Percentiles rank a stretch among this genome's conserved stretches.
These are phyloP conservation scores for Trametopsis cervina DNA, from an alignment of 768 basidiomycete genomes.

Conservation along the genomic window DNA sequence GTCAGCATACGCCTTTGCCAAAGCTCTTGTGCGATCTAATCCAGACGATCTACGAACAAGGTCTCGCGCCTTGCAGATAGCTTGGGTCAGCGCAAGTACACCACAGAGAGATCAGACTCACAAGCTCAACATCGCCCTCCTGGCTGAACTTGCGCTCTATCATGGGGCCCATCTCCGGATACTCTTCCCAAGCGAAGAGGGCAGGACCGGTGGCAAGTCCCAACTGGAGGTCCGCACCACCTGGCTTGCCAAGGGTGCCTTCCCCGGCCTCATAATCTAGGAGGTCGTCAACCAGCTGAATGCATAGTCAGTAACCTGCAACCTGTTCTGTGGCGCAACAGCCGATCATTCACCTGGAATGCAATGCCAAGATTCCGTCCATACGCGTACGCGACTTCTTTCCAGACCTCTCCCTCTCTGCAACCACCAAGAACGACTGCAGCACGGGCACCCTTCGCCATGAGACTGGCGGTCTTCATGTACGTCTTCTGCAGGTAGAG, in stretches of 20 bases:
- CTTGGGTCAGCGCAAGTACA: slow-evolving; percentile 1
- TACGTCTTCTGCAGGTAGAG: slow-evolving; percentile 89
- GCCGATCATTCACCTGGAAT: slow-evolving; percentile 64
- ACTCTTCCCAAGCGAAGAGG: slow-evolving; percentile 81
- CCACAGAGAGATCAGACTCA: slow-evolving; percentile 28
- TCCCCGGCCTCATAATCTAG: slow-evolving; percentile 84
- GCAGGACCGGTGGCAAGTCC: slow-evolving; percentile 79
- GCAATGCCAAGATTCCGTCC: slow-evolving; percentile 88
- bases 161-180: slow-evolving; percentile 66
- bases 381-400: slow-evolving; percentile 87
- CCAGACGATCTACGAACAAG: slow-evolving; percentile 67
- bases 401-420: slow-evolving; percentile 69
- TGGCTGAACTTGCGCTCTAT: slow-evolving; percentile 73
- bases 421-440: slow-evolving; percentile 86
- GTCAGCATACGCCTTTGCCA: slow-evolving; percentile 70
- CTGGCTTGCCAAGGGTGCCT: slow-evolving; percentile 80
- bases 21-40: slow-evolving; percentile 66
- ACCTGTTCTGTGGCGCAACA: not conserved
- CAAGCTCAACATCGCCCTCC: slow-evolving; percentile 75
- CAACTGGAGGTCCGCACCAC: slow-evolving; percentile 53
- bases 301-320: not conserved
- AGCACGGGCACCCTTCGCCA: slow-evolving; percentile 82
- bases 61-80: slow-evolving; percentile 48
- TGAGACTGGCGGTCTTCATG: slow-evolving; percentile 84
- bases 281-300: slow-evolving; percentile 89